Base-by-base conservation (phyloP, 129 eudicot genomes). In the Kitagawia praeruptora region DNA sequence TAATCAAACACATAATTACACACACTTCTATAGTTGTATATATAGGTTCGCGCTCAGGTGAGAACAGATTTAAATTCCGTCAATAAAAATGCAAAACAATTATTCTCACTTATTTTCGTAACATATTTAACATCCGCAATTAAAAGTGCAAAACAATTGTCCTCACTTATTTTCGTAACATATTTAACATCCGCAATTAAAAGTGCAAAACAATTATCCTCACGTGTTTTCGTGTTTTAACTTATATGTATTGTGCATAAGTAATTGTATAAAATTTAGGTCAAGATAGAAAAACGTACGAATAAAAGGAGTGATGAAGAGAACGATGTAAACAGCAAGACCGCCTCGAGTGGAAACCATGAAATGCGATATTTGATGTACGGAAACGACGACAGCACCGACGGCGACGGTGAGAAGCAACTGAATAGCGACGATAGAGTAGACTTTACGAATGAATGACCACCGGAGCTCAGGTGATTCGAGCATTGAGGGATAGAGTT, bases 381-480 rank as follows among this genome's bases (percentile, higher is more conserved):
- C 84, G 2, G 88, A 74, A 0, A 91, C 97, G 3, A 93, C 93
- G 38, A 91, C 54, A 8, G 98, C 86, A 14, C 87, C 96, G 23
- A 93, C 95, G 61, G 88, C 95, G 63, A 93, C 79, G 12, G 97
- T 93, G 49, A 90, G 88, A 14, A 93, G 89, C 83, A 91, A 70
- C 75, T 93, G 98, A 0, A 89, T 11, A 61, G 94, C 75, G 8
- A 93, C 80, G 14, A 93, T 93, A 0, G 96, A 81, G 61, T 93
- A 93, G 0, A 93, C 80, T 64, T 91, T 93, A 25, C 96, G 85
- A 39, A 93, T 91, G 77, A 93, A 91, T 7, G 89, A 85, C 98
- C 98, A 93, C 58, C 98, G 86, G 83, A 93, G 91, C 39, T 87
- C 84, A 27, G 92, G 97, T 23, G 84, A 78, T 82, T 93, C 98